Evolutionary conservation across 1,284 basidiomycete genomes (phyloP).

Genomic region (Fomitiporia mediterranea): DNA sequence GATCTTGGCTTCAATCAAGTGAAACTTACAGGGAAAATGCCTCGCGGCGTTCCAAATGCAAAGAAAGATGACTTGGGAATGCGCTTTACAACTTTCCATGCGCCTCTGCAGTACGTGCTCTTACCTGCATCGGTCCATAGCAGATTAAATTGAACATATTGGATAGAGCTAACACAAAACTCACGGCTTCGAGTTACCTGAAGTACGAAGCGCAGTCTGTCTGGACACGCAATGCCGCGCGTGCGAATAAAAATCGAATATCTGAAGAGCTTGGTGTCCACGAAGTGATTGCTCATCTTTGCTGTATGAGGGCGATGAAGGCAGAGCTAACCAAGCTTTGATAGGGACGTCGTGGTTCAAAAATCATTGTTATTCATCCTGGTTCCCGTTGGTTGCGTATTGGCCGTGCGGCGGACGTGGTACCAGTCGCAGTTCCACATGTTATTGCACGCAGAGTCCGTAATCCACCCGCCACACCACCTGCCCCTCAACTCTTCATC

Average conservation of each 20-base stretch:
- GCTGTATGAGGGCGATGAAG: no score
- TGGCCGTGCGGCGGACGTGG: slow-evolving; percentile 86
- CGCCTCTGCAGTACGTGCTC: slow-evolving; percentile 60
- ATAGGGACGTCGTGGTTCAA: slow-evolving; percentile 59
- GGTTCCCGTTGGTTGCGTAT: slow-evolving; percentile 86
- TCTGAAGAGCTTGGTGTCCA: slow-evolving; percentile 26
- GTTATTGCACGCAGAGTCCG: slow-evolving; percentile 68
- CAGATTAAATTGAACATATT: slow-evolving; percentile 13
- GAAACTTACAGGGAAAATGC: slow-evolving; percentile 42
- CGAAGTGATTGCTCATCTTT: slow-evolving; percentile 38
- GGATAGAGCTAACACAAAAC: slow-evolving; percentile 67
- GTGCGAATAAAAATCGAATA: slow-evolving; percentile 39
- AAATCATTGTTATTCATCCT: slow-evolving; percentile 88
- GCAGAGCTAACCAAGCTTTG: no score
- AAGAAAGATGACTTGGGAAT: slow-evolving; percentile 75
- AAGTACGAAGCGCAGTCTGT: slow-evolving; percentile 65
- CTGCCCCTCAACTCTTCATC: slow-evolving; percentile 45
- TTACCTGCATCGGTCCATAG: not conserved
- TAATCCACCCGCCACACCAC: slow-evolving; percentile 38
- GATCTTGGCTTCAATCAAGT: not conserved
- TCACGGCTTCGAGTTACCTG: slow-evolving; percentile 66
- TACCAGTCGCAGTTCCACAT: slow-evolving; percentile 68
- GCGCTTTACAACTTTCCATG: slow-evolving; percentile 74
- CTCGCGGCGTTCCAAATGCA: slow-evolving; percentile 72
- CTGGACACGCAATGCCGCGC: slow-evolving; percentile 63